Conservation (phyloP, 2,329 filamentous ascomycete genomes). For the Corynespora cassiicola region DNA sequence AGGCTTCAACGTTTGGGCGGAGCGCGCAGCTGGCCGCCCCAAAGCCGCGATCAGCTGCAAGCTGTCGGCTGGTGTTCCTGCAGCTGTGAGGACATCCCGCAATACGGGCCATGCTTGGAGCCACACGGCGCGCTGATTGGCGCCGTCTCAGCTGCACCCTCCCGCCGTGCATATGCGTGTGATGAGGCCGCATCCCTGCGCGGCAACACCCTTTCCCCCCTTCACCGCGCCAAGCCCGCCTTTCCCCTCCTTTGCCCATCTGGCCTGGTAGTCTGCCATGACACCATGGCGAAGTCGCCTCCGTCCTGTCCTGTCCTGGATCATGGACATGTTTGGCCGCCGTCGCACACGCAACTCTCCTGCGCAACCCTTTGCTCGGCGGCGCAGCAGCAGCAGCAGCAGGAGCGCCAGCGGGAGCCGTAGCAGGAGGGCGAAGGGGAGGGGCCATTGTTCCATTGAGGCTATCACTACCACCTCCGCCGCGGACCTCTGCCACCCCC, state of each 20-base stretch:
- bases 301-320: too few relatives aligned
- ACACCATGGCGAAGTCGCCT: constrained; percentile 25
- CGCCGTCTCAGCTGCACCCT: constrained; percentile 36
- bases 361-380: constrained; percentile 5
- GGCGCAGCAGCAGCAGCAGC: constrained; percentile 3
- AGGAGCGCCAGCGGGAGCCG: constrained; percentile 1
- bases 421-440: too few relatives aligned
- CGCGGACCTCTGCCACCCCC: neutral
- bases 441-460: neutral
- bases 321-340: constrained; percentile 18
- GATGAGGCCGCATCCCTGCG: constrained; percentile 38
- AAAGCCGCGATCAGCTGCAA: constrained; percentile 24
- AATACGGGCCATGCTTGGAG: constrained; percentile 30
- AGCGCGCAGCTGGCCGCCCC: constrained; percentile 5
- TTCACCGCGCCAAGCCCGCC: constrained; percentile 18
- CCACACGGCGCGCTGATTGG: constrained; percentile 28
- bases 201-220: constrained; percentile 19
- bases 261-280: constrained; percentile 23
- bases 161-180: constrained; percentile 48
- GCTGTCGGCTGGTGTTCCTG: constrained; percentile 42
- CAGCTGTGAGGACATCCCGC: constrained; percentile 45
- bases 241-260: constrained; percentile 18
- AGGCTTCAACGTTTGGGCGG: constrained; percentile 19
- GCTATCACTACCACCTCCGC: neutral
- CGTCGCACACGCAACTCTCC: constrained; percentile 26